Evolutionary conservation across 2,329 filamentous ascomycete species (phyloP), one percentile per base, ranked within the genome.

Genomic region (Claviceps fusiformis): DNA sequence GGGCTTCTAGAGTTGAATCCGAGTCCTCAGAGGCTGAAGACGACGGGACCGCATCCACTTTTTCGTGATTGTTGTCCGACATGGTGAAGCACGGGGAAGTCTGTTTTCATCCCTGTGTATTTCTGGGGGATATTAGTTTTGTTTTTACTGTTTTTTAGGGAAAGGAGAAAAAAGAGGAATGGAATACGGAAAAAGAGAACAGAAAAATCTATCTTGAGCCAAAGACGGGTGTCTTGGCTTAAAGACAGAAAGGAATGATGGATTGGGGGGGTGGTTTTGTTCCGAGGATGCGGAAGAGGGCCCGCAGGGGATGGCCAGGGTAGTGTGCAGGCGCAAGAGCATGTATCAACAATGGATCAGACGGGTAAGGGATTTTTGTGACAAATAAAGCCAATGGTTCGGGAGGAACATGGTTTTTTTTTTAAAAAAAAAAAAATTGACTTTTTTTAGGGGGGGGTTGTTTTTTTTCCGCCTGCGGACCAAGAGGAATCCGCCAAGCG

Each of bases 1-100:
- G 53, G 45, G 29, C n/a, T n/a, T 54, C 44, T 41, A 50, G 53
- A 13, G 37, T 52, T 17, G 49, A 54, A 47, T 57, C 39, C 29
- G 47, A 27, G 5, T 35, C 55, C 41, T 45, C 9, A 5, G 52
- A 56, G 50, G 8, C 39, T 27, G 33, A n/a, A 37, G n/a, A 31
- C 35, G 33, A n/a, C 10, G 17, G n/a, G n/a, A n/a, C 31, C 17
- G 45, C 37, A n/a, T 46, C 48, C 8, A 11, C 19, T 37, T 53
- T 56, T 45, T 54, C 52, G 43, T 37, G 24, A 11, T 51, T 13
- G 31, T 29, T 54, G n/a, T 54, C 52, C 33, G 24, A 35, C 55
- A 52, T 52, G 13, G 29, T 27, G 31, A 46, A 45, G 39, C 5
- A n/a, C 5, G 47, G 27, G 11, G 17, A 24, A 19, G 31, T 33